Evolutionary conservation across 176 grass and related monocot genomes (phyloP).

Genomic region (Zizania latifolia): DNA sequence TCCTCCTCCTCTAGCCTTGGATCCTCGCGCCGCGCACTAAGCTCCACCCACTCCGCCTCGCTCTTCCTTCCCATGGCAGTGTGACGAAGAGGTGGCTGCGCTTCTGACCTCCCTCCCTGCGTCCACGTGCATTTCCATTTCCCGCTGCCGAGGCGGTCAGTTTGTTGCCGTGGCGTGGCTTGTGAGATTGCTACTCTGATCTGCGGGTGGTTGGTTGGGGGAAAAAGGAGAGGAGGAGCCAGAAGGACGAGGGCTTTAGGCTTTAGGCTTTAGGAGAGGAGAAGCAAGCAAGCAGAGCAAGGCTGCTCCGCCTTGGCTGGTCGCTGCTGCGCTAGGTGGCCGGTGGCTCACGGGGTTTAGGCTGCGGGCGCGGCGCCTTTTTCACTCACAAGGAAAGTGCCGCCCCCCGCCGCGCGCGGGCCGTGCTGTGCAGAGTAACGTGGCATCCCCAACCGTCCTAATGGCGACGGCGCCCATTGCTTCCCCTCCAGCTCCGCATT

Average conservation of each 20-base stretch:
- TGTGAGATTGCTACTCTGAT: conserved; percentile 9
- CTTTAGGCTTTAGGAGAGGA: too few species aligned
- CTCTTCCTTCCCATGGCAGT: neutral
- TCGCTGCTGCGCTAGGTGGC: conserved; percentile 7
- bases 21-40: neutral
- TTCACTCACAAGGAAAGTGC: conserved; percentile 44
- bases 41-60: too few species aligned
- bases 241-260: too few species aligned
- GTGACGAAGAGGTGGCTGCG: conserved; percentile 6
- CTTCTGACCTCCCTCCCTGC: neutral
- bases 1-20: too few species aligned
- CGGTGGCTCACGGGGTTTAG: conserved; percentile 36
- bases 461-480: conserved; percentile 21
- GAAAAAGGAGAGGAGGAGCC: conserved; percentile 28
- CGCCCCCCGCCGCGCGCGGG: neutral
- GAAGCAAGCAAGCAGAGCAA: neutral
- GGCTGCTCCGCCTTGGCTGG: conserved; percentile 7
- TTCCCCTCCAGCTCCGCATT: neutral
- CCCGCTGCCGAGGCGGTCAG: neutral
- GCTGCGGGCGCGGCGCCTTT: conserved; percentile 21
- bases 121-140: neutral
- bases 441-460: conserved; percentile 39
- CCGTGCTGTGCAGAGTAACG: neutral
- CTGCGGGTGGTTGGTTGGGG: conserved; percentile 5
- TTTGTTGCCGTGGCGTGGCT: conserved; percentile 11